Evolutionary conservation across 805 yeast genomes (phyloP).

Genomic region (Kodamaea fukazawae): DNA sequence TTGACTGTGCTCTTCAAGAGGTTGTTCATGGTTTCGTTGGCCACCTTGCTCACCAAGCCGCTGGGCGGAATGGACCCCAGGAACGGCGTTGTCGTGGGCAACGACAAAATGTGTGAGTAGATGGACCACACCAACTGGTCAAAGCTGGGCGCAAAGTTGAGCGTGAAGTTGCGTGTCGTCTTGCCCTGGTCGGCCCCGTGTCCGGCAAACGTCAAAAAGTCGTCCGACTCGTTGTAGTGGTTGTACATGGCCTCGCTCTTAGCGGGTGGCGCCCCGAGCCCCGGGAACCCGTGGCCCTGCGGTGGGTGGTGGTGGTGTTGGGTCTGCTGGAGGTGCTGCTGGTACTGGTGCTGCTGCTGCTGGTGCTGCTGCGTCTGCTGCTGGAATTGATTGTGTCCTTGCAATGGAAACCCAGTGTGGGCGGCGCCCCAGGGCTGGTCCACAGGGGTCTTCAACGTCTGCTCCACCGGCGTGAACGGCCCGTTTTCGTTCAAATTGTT

Average conservation of each 20-base stretch:
- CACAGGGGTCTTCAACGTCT: slow-evolving; percentile 39
- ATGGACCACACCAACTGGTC: slow-evolving; percentile 36
- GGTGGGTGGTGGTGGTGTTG: slow-evolving; percentile 8
- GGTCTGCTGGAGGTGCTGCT: slow-evolving; percentile 3
- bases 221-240: slow-evolving; percentile 40
- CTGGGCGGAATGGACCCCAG: slow-evolving; percentile 43
- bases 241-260: slow-evolving; percentile 22
- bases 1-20: slow-evolving; percentile 20
- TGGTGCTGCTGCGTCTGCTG: too few relatives aligned
- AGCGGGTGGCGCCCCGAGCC: slow-evolving; percentile 4
- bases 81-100: slow-evolving; percentile 47
- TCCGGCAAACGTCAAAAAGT: slow-evolving; percentile 41
- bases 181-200: slow-evolving; percentile 12
- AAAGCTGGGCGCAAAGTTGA: slow-evolving; percentile 34
- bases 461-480: slow-evolving; percentile 47
- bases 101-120: slow-evolving; percentile 33
- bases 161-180: slow-evolving; percentile 29
- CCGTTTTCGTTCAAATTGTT: slow-evolving; percentile 20
- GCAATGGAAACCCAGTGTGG: neutral
- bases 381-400: slow-evolving; percentile 5
- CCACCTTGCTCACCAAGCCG: slow-evolving; percentile 44
- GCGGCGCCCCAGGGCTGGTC: slow-evolving; percentile 23
- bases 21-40: slow-evolving; percentile 36
- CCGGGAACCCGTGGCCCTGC: slow-evolving; percentile 4
- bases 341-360: too few relatives aligned